Conservation (phyloP, 495 filamentous ascomycete species). For the Apiosordaria backusii region DNA sequence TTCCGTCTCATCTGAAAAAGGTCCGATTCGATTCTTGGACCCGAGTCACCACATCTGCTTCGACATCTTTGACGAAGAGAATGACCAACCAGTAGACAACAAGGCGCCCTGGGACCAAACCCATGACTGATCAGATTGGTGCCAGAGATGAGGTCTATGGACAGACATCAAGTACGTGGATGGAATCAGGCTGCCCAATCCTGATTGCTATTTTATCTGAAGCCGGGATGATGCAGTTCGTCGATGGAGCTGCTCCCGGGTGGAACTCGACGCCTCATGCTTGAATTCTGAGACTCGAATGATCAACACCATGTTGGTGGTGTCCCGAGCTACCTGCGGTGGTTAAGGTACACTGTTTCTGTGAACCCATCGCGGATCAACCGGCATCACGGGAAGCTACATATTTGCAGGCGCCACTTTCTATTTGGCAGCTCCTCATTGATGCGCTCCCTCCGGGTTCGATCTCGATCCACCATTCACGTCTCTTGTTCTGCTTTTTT, state of each 20-base stretch:
- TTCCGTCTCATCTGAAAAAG: conserved; percentile 14
- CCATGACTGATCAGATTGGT: not conserved
- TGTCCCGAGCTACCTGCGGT: not conserved
- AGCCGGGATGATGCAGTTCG: not conserved
- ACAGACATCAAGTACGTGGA: not conserved
- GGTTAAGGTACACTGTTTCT: not conserved
- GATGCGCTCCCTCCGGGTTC: not conserved
- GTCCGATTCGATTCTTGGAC: conserved; percentile 30
- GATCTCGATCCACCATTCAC: not conserved
- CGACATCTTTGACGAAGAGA: conserved; percentile 37
- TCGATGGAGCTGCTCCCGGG: not conserved
- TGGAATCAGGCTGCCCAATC: not conserved
- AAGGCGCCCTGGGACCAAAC: conserved; percentile 31
- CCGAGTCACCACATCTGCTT: conserved; percentile 31
- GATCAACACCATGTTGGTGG: not conserved
- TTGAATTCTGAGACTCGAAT: no score
- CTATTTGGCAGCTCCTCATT: conserved; percentile 2
- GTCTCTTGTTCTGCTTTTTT: not conserved
- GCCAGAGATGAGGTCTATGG: not conserved
- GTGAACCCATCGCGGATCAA: not conserved
- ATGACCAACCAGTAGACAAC: conserved; percentile 30
- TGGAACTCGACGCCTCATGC: not conserved
- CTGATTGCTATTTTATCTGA: not conserved
- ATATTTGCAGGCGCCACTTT: not conserved
- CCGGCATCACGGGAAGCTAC: not conserved